These are phyloP conservation scores for Amylocystis lapponica DNA, from an alignment of 768 basidiomycete species.

Conservation along the genomic window DNA sequence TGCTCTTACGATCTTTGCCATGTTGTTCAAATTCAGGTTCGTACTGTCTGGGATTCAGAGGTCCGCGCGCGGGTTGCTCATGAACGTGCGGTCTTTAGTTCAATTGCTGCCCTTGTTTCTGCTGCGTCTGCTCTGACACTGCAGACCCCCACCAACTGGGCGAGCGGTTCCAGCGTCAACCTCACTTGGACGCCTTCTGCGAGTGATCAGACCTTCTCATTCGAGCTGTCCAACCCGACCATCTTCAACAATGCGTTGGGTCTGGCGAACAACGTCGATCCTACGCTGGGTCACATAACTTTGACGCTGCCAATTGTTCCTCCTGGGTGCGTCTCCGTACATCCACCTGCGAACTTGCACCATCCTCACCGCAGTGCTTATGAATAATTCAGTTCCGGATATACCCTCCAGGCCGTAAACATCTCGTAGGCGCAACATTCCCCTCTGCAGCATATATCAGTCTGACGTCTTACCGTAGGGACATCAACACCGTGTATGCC, in stretches of 20 bases:
- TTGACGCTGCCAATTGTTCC: conserved; percentile 45
- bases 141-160: conserved; percentile 27
- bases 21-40: conserved; percentile 48
- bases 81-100: conserved; percentile 21
- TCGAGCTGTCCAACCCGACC: conserved; percentile 40
- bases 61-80: not conserved
- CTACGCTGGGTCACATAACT: conserved; percentile 27
- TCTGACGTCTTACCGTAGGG: conserved; percentile 9
- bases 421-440: conserved; percentile 25
- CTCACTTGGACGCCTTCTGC: conserved; percentile 40
- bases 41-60: conserved; percentile 12
- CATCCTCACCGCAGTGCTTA: not conserved
- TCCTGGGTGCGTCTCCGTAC: conserved; percentile 32
- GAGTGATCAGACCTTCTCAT: conserved; percentile 38
- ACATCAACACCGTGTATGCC: conserved; percentile 42
- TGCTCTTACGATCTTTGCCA: conserved; percentile 18
- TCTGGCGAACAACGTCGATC: conserved; percentile 48
- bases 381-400: conserved; percentile 38
- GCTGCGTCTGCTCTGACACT: conserved; percentile 37
- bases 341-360: not conserved
- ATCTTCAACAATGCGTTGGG: conserved; percentile 49
- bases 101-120: conserved; percentile 41
- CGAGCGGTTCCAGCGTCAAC: conserved; percentile 30
- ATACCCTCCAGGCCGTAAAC: conserved; percentile 43
- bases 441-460: not conserved